Conservation (phyloP, 257 asterid species). For the Gynochthodes officinalis region DNA sequence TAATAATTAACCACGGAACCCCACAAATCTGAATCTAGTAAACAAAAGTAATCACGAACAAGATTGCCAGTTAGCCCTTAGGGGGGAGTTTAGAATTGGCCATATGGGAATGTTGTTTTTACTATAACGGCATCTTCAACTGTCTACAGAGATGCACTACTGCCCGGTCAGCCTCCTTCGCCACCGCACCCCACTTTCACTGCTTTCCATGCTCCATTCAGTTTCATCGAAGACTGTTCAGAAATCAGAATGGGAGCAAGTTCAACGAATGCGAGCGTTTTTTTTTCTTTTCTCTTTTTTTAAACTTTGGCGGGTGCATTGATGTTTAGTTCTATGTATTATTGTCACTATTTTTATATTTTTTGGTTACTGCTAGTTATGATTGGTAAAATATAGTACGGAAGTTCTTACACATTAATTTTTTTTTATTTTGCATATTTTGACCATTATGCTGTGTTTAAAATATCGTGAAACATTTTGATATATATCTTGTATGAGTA, state of each 20-base stretch:
- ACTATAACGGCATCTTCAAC: constrained; percentile 28
- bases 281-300: background rate
- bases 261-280: constrained; percentile 22
- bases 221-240: background rate
- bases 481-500: too few species aligned
- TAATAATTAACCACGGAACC: constrained; percentile 34
- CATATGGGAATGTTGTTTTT: constrained; percentile 14
- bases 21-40: constrained; percentile 56
- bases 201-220: background rate
- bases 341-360: too few species aligned
- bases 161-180: too few species aligned
- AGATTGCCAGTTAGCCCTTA: constrained; percentile 32
- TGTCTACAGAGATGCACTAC: constrained; percentile 6
- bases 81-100: background rate
- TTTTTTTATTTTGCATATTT: too few species aligned
- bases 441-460: too few species aligned
- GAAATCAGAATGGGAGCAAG: background rate
- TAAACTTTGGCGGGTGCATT: constrained; percentile 13
- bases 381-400: background rate
- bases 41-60: constrained; percentile 22
- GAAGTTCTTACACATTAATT: too few species aligned
- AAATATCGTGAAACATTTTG: too few species aligned
- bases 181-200: too few species aligned
- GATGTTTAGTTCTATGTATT: too few species aligned
- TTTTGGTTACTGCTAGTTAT: background rate